A percentile compares a stretch with the other conserved stretches of the same genome.
These are phyloP conservation scores for Acanthamoeba lenticulata DNA, from an alignment of 208 protist genomes.

Conservation along the genomic window DNA sequence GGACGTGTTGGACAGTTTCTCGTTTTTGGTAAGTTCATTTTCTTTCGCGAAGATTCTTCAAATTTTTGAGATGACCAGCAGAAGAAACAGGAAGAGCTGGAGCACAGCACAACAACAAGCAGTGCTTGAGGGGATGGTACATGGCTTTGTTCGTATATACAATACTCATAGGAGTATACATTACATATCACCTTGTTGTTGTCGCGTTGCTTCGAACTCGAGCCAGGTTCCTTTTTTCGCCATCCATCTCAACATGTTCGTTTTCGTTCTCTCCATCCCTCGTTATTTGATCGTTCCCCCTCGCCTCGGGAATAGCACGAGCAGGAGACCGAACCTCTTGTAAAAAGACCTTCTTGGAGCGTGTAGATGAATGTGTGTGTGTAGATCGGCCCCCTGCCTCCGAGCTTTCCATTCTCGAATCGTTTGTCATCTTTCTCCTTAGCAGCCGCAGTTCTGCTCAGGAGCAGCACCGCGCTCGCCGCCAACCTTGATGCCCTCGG, in stretches of 20 bases:
- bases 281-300: neutral
- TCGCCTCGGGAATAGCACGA: neutral
- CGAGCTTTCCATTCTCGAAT: too few species aligned
- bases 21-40: too few species aligned
- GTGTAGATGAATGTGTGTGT: too few species aligned
- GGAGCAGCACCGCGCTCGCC: neutral
- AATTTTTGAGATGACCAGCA: too few species aligned
- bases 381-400: too few species aligned
- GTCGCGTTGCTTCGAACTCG: neutral
- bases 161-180: conserved; percentile 68
- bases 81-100: too few species aligned
- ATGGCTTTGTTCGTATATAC: conserved; percentile 38
- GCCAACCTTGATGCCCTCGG: neutral
- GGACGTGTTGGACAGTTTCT: too few species aligned
- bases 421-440: too few species aligned
- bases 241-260: neutral
- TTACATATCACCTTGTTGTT: conserved; percentile 13
- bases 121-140: neutral
- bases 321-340: too few species aligned
- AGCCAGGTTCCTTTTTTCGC: neutral
- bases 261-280: neutral
- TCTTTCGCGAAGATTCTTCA: too few species aligned
- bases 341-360: too few species aligned
- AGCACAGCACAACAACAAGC: too few species aligned
- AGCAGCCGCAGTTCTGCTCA: conserved; percentile 9